phyloP scores from a whole-genome alignment of 164 flowering plant species.

The Buxus sempervirens region DNA sequence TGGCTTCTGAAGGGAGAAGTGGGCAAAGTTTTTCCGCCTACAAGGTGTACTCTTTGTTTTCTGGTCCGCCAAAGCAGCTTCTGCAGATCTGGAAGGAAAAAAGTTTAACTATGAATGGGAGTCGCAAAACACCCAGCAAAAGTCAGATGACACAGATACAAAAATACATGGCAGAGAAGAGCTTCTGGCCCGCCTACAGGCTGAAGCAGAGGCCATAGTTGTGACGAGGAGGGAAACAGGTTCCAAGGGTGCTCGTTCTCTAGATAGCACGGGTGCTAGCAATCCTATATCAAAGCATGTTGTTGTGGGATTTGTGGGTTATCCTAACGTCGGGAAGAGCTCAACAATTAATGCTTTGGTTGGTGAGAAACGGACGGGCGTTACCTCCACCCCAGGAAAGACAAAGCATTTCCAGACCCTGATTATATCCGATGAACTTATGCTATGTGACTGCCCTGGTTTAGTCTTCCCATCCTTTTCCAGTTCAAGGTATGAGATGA shows the following conservation, averaged over 20 bases:
- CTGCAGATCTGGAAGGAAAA: constrained; percentile 73
- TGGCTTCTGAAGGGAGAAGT: constrained; percentile 52
- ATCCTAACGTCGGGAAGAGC: constrained; percentile 96
- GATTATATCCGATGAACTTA: constrained; percentile 71
- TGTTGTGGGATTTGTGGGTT: constrained; percentile 90
- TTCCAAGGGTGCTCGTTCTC: constrained; percentile 15
- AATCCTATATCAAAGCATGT: constrained; percentile 35
- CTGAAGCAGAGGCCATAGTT: constrained; percentile 82
- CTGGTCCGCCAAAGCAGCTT: constrained; percentile 98
- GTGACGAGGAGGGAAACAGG: constrained; percentile 29
- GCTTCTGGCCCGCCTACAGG: constrained; percentile 73
- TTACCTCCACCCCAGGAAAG: constrained; percentile 96
- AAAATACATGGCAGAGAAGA: constrained; percentile 83
- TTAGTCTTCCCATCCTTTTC: constrained; percentile 93
- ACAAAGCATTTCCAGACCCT: constrained; percentile 97
- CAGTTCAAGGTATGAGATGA: constrained; percentile 91
- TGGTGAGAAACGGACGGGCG: constrained; percentile 85
- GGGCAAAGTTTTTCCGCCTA: constrained; percentile 74
- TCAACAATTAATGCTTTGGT: constrained; percentile 97
- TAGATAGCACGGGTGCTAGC: constrained; percentile 10
- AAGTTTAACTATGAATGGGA: constrained; percentile 28
- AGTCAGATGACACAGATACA: constrained; percentile 37
- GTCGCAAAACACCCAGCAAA: constrained; percentile 17
- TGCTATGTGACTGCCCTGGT: constrained; percentile 96
- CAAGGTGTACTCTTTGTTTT: constrained; percentile 70